Percentiles rank a stretch among this genome's conserved stretches.
Conservation (phyloP, 2,329 filamentous ascomycete species). For the Podosphaera aphanis region DNA sequence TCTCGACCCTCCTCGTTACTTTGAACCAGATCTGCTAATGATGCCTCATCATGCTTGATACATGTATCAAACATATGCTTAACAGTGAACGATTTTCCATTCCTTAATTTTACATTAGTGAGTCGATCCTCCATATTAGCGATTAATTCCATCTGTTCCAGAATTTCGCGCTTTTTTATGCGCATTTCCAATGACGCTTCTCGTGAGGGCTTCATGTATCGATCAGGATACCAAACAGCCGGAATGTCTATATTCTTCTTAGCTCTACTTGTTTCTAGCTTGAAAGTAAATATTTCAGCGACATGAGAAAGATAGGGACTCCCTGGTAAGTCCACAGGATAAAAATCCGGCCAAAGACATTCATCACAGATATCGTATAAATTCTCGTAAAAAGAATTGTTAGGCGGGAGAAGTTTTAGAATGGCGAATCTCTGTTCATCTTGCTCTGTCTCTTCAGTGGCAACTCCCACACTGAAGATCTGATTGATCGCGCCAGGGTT, state of each 20-base stretch:
- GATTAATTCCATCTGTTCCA: slow-evolving; percentile 12
- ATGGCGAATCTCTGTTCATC: slow-evolving; percentile 12
- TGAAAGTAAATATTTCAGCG: slow-evolving; percentile 27
- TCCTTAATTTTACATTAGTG: slow-evolving; percentile 7
- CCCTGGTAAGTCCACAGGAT: slow-evolving; percentile 6
- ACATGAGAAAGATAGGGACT: slow-evolving; percentile 15
- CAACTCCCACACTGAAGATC: slow-evolving; percentile 12
- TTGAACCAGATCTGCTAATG: slow-evolving; percentile 5
- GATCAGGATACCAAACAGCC: slow-evolving; percentile 27
- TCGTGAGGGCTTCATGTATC: slow-evolving; percentile 24
- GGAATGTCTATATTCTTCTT: slow-evolving; percentile 26
- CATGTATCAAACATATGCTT: slow-evolving; percentile 13
- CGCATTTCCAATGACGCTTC: slow-evolving; percentile 24
- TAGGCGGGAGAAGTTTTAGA: slow-evolving; percentile 12
- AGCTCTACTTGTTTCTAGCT: slow-evolving; percentile 19
- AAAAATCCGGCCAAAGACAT: slow-evolving; percentile 10
- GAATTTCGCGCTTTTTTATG: slow-evolving; percentile 9
- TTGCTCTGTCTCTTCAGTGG: slow-evolving; percentile 5
- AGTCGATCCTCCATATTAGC: slow-evolving; percentile 11
- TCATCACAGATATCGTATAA: slow-evolving; percentile 16
- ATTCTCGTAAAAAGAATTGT: slow-evolving; percentile 9
- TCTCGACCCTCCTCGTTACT: slow-evolving; percentile 4
- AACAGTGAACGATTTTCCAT: slow-evolving; percentile 12
- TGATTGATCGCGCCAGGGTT: slow-evolving; percentile 5
- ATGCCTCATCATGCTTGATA: slow-evolving; percentile 13